Evolutionary conservation across 805 yeast species (phyloP).

Genomic region (Candida ficus): DNA sequence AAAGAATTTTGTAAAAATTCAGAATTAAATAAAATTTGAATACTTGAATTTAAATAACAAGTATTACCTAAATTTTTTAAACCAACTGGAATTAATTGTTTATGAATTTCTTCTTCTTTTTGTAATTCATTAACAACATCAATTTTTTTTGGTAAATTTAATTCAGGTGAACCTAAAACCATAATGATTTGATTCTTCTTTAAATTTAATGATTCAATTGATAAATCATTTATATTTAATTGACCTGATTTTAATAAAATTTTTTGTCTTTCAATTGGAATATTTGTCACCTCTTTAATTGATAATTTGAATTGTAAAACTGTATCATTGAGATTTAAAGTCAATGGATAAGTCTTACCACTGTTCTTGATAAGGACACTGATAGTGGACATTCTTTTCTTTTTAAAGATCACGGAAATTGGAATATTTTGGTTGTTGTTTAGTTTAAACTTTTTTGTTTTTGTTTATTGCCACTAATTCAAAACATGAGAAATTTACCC

Average conservation of each 20-base stretch:
- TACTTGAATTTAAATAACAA: constrained; percentile 84
- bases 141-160: constrained; percentile 41
- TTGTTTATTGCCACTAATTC: background rate
- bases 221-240: constrained; percentile 57
- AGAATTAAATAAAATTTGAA: constrained; percentile 82
- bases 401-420: background rate
- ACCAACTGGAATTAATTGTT: constrained; percentile 66
- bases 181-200: constrained; percentile 66
- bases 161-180: constrained; percentile 90
- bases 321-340: constrained; percentile 24
- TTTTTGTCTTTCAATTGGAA: constrained; percentile 89
- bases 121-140: constrained; percentile 69
- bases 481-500: background rate
- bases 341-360: constrained; percentile 58
- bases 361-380: constrained; percentile 52
- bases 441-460: background rate
- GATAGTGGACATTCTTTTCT: constrained; percentile 10
- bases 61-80: constrained; percentile 94
- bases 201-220: constrained; percentile 40
- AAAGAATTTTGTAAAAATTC: constrained; percentile 65
- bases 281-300: constrained; percentile 67
- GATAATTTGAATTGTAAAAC: constrained; percentile 59
- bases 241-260: constrained; percentile 88
- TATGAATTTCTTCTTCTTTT: constrained; percentile 32
- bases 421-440: background rate